Conservation (phyloP, 805 yeast species). For the Zygotorulaspora florentina region DNA sequence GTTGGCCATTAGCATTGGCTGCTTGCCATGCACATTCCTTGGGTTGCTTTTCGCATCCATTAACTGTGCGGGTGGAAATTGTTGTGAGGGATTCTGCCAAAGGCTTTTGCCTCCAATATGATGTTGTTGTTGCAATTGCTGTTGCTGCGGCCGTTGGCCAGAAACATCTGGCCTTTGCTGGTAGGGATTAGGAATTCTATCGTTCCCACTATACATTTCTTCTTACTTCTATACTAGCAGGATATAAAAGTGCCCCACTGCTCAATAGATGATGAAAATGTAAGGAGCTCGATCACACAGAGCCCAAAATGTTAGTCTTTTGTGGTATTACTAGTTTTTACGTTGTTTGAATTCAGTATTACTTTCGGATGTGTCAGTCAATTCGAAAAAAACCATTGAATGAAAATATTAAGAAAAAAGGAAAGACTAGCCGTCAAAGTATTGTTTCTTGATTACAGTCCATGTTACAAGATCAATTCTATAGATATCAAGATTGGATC, state of each 20-base stretch:
- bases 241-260: neutral
- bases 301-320: neutral
- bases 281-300: too few relatives aligned
- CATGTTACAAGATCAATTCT: too few relatives aligned
- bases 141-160: slow-evolving; percentile 15
- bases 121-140: slow-evolving; percentile 10
- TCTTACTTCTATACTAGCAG: neutral
- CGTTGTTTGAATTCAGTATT: neutral
- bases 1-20: slow-evolving; percentile 51
- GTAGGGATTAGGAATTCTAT: slow-evolving; percentile 10
- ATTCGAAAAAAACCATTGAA: neutral
- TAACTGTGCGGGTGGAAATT: slow-evolving; percentile 9
- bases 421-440: too few relatives aligned
- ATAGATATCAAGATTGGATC: too few relatives aligned
- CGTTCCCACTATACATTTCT: slow-evolving; percentile 12
- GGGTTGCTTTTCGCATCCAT: slow-evolving; percentile 9
- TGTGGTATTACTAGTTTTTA: neutral
- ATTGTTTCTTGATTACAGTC: too few relatives aligned
- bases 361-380: neutral
- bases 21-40: slow-evolving; percentile 27
- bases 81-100: slow-evolving; percentile 18
- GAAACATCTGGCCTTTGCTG: slow-evolving; percentile 13
- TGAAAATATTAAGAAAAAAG: too few relatives aligned
- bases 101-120: slow-evolving; percentile 13
- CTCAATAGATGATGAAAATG: neutral